Evolutionary conservation across 768 basidiomycete species (phyloP).

Genomic region (Neoboletus magnificus): DNA sequence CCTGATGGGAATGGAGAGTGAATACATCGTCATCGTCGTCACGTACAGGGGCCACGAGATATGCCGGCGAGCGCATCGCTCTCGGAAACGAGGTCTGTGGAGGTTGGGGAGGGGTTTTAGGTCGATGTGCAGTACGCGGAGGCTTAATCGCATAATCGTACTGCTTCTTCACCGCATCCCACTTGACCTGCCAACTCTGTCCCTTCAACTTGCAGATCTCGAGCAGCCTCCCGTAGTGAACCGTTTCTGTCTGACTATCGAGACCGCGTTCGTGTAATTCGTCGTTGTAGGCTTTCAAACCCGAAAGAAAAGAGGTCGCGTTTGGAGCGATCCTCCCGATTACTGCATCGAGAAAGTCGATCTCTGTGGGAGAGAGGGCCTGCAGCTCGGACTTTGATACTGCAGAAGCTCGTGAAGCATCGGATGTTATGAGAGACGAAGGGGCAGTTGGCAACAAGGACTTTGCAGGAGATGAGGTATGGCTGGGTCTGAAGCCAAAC

Average conservation of each 20-base stretch:
- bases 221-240: constrained; percentile 77
- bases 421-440: constrained; percentile 16
- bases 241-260: constrained; percentile 73
- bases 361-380: constrained; percentile 50
- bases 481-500: constrained; percentile 46
- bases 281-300: constrained; percentile 86
- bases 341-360: constrained; percentile 73
- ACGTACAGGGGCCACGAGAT: constrained; percentile 26
- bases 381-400: constrained; percentile 47
- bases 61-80: constrained; percentile 24
- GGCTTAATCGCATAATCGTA: constrained; percentile 37
- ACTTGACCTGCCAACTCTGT: constrained; percentile 77
- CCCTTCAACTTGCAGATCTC: constrained; percentile 83
- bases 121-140: constrained; percentile 13
- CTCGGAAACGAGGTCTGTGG: constrained; percentile 15
- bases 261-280: constrained; percentile 70
- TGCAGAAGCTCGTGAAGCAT: constrained; percentile 41
- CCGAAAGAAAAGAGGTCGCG: constrained; percentile 72
- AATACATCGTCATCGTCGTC: constrained; percentile 41
- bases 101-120: constrained; percentile 16
- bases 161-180: constrained; percentile 65
- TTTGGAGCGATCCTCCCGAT: constrained; percentile 61
- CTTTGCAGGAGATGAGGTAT: constrained; percentile 46
- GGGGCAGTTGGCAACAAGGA: constrained; percentile 19
- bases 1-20: constrained; percentile 43